A percentile compares a stretch with the other conserved stretches of the same genome.
Evolutionary conservation across 192 early-diverging fungal species (phyloP).

Genomic region (Pilaira anomala): DNA sequence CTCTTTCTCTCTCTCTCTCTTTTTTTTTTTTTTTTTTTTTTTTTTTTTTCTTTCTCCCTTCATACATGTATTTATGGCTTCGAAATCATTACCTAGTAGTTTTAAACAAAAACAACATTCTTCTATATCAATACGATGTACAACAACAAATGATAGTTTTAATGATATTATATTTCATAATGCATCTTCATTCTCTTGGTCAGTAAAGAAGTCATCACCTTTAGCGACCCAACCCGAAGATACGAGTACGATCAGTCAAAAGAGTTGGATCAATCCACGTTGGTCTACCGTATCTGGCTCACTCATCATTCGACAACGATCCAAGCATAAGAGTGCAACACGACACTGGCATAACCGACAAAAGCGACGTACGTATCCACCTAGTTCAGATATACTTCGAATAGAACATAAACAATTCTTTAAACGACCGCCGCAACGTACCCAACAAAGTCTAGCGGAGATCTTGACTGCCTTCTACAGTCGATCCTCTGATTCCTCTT

Average conservation of each 20-base stretch:
- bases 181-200: neutral
- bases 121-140: too few species aligned
- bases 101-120: too few species aligned
- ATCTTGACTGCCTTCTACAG: slow-evolving; percentile 5
- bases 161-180: neutral
- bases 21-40: too few species aligned
- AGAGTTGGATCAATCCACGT: slow-evolving; percentile 2
- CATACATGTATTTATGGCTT: too few species aligned
- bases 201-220: slow-evolving; percentile 6
- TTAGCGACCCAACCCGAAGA: neutral
- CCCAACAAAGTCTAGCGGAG: slow-evolving; percentile 5
- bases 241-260: neutral
- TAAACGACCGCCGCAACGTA: neutral
- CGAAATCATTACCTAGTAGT: too few species aligned
- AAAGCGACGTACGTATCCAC: slow-evolving; percentile 11
- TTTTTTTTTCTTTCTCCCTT: too few species aligned
- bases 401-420: neutral
- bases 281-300: slow-evolving; percentile 10
- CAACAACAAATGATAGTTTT: neutral
- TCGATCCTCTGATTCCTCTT: neutral
- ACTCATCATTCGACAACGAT: neutral
- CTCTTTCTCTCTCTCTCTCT: too few species aligned
- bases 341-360: slow-evolving; percentile 3
- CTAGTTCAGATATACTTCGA: neutral
- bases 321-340: neutral